phyloP scores from a whole-genome alignment of 495 filamentous ascomycete genomes.

The Xylaria acuta region DNA sequence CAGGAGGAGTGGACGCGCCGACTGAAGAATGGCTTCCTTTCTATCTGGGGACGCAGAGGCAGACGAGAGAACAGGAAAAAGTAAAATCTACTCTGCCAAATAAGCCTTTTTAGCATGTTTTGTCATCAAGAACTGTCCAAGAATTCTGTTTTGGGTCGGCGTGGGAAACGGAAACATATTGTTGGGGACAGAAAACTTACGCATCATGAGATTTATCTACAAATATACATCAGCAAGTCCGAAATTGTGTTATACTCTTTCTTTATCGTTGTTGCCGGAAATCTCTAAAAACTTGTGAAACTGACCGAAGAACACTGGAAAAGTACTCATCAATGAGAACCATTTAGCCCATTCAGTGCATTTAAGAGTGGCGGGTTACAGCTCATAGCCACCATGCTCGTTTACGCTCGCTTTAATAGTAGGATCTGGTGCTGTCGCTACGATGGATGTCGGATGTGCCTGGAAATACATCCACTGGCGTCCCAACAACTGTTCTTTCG shows the following conservation, averaged over 20 bases:
- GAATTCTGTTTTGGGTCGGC: neutral
- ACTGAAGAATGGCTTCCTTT: neutral
- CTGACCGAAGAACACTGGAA: neutral
- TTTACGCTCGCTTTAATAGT: constrained; percentile 39
- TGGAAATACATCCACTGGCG: constrained; percentile 46
- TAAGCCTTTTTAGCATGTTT: neutral
- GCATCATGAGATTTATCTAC: neutral
- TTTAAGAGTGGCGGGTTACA: neutral
- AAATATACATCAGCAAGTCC: neutral
- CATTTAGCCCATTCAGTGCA: neutral
- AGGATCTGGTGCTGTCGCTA: constrained; percentile 45
- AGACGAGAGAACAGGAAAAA: too few species aligned
- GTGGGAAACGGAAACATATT: neutral
- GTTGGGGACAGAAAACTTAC: neutral
- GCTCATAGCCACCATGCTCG: neutral
- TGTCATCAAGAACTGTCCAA: neutral
- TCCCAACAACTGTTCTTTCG: constrained; percentile 30
- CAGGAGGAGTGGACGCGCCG: neutral
- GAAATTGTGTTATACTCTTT: too few species aligned
- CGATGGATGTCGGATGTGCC: constrained; percentile 44
- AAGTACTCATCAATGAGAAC: neutral
- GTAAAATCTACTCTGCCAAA: too few species aligned
- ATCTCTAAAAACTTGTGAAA: neutral
- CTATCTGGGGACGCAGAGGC: neutral
- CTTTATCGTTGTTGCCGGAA: neutral